phyloP scores from a whole-genome alignment of 2,329 filamentous ascomycete species.

The Colletotrichum simmondsii region DNA sequence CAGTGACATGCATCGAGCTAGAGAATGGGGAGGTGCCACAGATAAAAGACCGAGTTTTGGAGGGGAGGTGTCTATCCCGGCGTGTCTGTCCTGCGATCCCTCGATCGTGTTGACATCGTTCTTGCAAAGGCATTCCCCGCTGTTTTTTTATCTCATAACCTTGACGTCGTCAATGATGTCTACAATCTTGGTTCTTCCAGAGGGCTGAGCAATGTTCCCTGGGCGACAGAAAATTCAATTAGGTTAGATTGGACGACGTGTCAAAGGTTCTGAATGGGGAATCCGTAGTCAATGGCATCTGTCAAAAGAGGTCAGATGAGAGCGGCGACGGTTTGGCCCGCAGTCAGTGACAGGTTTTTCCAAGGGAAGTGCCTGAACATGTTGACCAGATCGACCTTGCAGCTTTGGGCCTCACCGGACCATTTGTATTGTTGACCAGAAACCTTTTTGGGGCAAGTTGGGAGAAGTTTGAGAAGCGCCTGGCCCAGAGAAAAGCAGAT shows the following conservation, averaged over 20 bases:
- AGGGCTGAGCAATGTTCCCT: conserved; percentile 4
- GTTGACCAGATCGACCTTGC: conserved; percentile 4
- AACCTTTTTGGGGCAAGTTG: not conserved
- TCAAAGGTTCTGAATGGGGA: conserved; percentile 10
- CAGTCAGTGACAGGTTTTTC: not conserved
- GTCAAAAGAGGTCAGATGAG: conserved; percentile 8
- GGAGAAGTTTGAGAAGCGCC: not conserved
- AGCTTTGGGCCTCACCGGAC: conserved; percentile 29
- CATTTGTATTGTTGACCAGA: not conserved
- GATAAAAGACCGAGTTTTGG: not conserved
- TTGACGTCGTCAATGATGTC: not conserved
- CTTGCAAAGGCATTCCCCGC: not conserved
- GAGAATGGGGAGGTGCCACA: not conserved
- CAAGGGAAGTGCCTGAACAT: conserved; percentile 15
- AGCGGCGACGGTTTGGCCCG: not conserved
- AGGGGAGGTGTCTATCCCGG: not conserved
- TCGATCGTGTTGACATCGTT: not conserved
- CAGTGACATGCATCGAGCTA: not conserved
- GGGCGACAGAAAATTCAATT: conserved; percentile 10
- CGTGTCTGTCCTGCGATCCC: not conserved
- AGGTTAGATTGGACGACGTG: conserved; percentile 21
- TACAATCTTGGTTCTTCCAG: not conserved
- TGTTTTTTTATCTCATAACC: not conserved
- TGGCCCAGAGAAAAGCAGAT: conserved; percentile 21
- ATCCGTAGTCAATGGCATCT: conserved; percentile 4